These are phyloP conservation scores for Verticillium dahliae DNA, from an alignment of 2,329 filamentous ascomycete species.

Conservation along the genomic window DNA sequence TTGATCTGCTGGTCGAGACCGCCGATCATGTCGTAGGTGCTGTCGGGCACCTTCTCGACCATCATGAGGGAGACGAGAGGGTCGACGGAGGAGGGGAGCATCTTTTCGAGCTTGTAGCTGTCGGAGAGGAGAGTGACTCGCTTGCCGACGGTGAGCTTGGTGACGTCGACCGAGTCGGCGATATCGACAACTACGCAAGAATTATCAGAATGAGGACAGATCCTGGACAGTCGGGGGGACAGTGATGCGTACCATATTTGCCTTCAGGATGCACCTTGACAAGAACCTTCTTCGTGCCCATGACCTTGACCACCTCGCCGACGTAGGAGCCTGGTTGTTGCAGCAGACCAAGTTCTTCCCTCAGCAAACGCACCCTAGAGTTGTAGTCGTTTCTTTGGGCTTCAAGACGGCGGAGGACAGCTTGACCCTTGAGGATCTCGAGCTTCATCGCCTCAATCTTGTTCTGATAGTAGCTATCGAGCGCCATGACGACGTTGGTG, in stretches of 20 bases:
- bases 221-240: constrained; percentile 10
- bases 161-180: constrained; percentile 85
- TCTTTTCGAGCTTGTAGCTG: constrained; percentile 98
- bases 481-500: constrained; percentile 68
- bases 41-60: constrained; percentile 99
- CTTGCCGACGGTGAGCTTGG: constrained; percentile 95
- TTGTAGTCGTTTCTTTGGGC: constrained; percentile 99
- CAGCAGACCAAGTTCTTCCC: constrained; percentile 90
- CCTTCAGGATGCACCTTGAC: constrained; percentile 99
- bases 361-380: constrained; percentile 86
- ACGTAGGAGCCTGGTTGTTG: constrained; percentile 98
- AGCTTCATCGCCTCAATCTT: constrained; percentile 99
- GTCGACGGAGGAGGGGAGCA: constrained; percentile 95
- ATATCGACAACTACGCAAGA: constrained; percentile 76
- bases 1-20: constrained; percentile 98
- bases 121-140: constrained; percentile 94
- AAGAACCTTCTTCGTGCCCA: constrained; percentile 98
- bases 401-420: constrained; percentile 87
- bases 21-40: constrained; percentile 99
- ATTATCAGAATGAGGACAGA: constrained; percentile 5
- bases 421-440: constrained; percentile 98
- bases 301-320: constrained; percentile 99
- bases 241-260: constrained; percentile 77
- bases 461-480: constrained; percentile 99
- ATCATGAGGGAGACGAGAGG: constrained; percentile 99